These are phyloP conservation scores for Zopfia rhizophila DNA, from an alignment of 2,329 filamentous ascomycete species.

Conservation along the genomic window DNA sequence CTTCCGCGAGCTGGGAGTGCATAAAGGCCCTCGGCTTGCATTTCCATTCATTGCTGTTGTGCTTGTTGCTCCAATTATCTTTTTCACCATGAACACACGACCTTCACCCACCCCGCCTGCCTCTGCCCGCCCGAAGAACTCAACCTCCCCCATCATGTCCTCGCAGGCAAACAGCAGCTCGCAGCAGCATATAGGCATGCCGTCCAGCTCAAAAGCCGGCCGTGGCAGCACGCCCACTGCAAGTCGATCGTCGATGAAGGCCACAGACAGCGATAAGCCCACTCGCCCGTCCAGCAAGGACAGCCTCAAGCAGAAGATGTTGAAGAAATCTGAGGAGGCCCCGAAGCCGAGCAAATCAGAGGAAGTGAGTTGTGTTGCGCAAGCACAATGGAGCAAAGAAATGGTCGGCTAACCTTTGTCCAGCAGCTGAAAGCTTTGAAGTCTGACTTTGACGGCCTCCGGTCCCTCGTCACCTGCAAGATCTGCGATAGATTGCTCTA, in stretches of 20 bases:
- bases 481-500: slow-evolving; percentile 75
- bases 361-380: slow-evolving; percentile 35
- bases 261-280: slow-evolving; percentile 40
- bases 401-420: slow-evolving; percentile 32
- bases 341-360: slow-evolving; percentile 46
- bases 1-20: no score
- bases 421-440: slow-evolving; percentile 53
- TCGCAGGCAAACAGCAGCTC: slow-evolving; percentile 33
- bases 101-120: slow-evolving; percentile 45
- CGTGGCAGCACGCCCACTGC: slow-evolving; percentile 40
- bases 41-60: slow-evolving; percentile 5
- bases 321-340: slow-evolving; percentile 45
- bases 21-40: not conserved
- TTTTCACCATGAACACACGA: slow-evolving; percentile 42
- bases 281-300: slow-evolving; percentile 48
- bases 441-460: slow-evolving; percentile 69
- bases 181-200: slow-evolving; percentile 34
- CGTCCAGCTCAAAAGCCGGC: slow-evolving; percentile 35
- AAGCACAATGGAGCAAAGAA: slow-evolving; percentile 20
- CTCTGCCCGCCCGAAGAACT: slow-evolving; percentile 39
- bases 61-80: not conserved
- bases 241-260: slow-evolving; percentile 41
- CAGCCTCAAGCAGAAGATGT: slow-evolving; percentile 52
- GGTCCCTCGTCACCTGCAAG: slow-evolving; percentile 71
- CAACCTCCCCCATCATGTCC: slow-evolving; percentile 39